Base-by-base conservation (phyloP, 2,329 filamentous ascomycete genomes). In the Claviceps sp. region DNA sequence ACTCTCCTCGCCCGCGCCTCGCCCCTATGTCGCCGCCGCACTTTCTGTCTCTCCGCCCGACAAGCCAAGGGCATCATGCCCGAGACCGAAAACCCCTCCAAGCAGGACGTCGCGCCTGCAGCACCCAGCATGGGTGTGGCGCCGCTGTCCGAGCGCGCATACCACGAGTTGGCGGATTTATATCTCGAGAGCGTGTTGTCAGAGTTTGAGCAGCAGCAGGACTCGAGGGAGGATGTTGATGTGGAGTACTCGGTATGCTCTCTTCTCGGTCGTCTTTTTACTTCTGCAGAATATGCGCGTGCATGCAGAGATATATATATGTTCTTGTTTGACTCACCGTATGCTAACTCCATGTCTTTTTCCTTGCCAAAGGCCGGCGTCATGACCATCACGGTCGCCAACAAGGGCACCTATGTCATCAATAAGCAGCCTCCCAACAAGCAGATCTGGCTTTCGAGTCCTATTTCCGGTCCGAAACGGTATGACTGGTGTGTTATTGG, bases 401-500 rank as follows among this genome's bases (percentile, higher is more conserved):
- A 76, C 13, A 73, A 81, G 49, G 89, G 90, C 56, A 91, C 81
- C 34, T 98, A 94, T 65, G 87, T 98, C 55, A 78, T 98, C 71
- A 98, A 98, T 79, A 98, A 98, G 70, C 93, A 98, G 68, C 93
- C 93, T 0, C 89, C 91, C 19, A 97, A 96, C 75, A 93, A 89
- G 74, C 93, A 86, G 66, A 95, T 98, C 64, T 98, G 93, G 93
- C 81, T 97, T 46, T 93, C 88, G 40, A 95, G 89, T 44, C 93
- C 93, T 4, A 74, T 89, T 51, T 90, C 87, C 5, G 93, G 93
- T 0, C 93, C 93, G 14, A 96, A 96, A 71, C 84, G 91, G 54
- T 98, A 85, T 72, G 90, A 97, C 68, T 98, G 87, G 79, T 85
- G 95, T 52, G 66, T 90, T 49, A 60, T 73, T 47, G 81, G 83